Conservation (phyloP, 345 rosid genomes). For the Eucalyptus pauciflora region DNA sequence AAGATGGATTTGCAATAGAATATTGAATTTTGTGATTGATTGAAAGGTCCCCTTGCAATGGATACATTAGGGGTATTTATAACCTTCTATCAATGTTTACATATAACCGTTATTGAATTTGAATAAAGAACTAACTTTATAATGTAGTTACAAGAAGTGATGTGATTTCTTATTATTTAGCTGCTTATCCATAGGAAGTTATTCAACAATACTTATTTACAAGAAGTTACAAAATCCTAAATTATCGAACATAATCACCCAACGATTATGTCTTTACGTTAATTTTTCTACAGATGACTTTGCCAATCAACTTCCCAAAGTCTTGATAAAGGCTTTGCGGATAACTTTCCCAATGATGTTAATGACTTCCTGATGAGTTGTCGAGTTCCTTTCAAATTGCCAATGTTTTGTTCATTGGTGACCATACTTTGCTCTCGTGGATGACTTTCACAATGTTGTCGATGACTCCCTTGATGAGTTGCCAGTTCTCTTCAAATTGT, state of each 20-base stretch:
- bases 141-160: background rate
- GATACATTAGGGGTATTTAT: background rate
- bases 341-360: background rate
- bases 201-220: no score
- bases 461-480: background rate
- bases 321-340: background rate
- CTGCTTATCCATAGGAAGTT: background rate
- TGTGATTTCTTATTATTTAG: background rate
- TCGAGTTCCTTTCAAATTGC: background rate
- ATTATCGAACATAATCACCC: background rate
- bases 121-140: background rate
- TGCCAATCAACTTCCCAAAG: background rate
- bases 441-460: background rate
- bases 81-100: background rate
- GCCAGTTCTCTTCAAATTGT: background rate
- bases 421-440: background rate
- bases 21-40: background rate
- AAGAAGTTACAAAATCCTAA: background rate
- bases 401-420: background rate
- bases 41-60: background rate
- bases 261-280: background rate
- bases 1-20: background rate
- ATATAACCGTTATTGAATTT: no score
- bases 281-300: background rate
- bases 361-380: background rate